Evolutionary conservation across 1,139 yeast species (phyloP), one percentile per base, ranked within the genome.

Genomic region (Arxiozyma bovina): DNA sequence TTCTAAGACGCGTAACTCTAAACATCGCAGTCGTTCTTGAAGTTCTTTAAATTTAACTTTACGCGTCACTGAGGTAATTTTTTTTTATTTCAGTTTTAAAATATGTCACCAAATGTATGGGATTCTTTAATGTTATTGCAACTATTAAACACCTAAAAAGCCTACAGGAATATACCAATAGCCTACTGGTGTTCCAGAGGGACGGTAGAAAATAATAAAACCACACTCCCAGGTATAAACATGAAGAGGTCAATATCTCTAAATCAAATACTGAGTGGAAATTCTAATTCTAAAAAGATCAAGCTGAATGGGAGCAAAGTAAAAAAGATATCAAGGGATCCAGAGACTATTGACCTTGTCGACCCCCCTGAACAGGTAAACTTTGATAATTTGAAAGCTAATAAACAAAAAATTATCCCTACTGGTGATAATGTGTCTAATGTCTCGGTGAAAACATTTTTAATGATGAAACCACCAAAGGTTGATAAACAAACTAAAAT

Each of bases 391-490:
- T n/a, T 18, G 11, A 46, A 54, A 27, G 52, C 59, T 12, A 50
- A 54, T 1, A 50, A 45, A n/a, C n/a, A 50, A 4, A 55, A 54
- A 27, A 52, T 58, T 22, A 12, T 45, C 6, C 61, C 61, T 12
- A 50, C 27, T 9, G 50, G 55, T 3, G 49, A 53, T 8, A 54
- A 51, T 17, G 57, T 52, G 38, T 48, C 50, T 9, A 47, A 48
- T 20, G 55, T 49, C 50, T 60, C 65, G 12, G 60, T 61, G 9
- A 58, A 59, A 27, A 56, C 55, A 50, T 60, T 63, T 27, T 52
- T 63, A n/a, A 58, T 61, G 61, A 53, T 45, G 34, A 57, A 56
- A 30, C 55, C 53, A 30, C 49, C 54, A 18, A 55, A 50, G 25
- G 38, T 34, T 8, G 34, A 30, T 5, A 47, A 30, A 22, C 42